Conservation (phyloP, 2,329 filamentous ascomycete genomes). For the Fonsecaea multimorphosa region DNA sequence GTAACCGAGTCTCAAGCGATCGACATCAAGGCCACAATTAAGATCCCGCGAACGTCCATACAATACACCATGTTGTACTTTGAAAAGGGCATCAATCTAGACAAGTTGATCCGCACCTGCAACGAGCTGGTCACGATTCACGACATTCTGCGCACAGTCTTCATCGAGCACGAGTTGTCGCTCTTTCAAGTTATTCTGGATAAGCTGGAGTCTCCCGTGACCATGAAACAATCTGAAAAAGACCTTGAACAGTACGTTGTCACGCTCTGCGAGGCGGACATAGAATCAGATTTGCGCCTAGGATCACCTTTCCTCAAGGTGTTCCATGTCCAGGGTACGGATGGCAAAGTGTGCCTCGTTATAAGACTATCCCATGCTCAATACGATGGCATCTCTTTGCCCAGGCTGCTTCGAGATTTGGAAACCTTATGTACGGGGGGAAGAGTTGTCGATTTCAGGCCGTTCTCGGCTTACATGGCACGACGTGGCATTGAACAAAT, state of each 20-base stretch:
- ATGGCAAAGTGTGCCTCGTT: constrained; percentile 55
- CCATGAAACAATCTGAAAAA: constrained; percentile 60
- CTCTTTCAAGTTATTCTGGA: constrained; percentile 66
- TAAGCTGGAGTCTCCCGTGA: constrained; percentile 58
- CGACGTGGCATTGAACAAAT: constrained; percentile 56
- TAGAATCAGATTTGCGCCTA: constrained; percentile 61
- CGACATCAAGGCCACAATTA: constrained; percentile 64
- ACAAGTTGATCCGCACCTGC: constrained; percentile 54
- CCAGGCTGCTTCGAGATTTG: constrained; percentile 66
- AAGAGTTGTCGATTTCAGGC: constrained; percentile 46
- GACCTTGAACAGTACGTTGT: constrained; percentile 56
- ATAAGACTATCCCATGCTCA: constrained; percentile 71
- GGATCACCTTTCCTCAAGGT: constrained; percentile 68
- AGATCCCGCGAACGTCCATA: constrained; percentile 65
- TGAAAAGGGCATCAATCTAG: constrained; percentile 56
- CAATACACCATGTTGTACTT: constrained; percentile 71
- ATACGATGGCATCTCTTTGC: constrained; percentile 72
- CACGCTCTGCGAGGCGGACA: constrained; percentile 62
- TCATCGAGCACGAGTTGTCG: constrained; percentile 59
- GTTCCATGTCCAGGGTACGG: constrained; percentile 55
- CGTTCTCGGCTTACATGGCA: constrained; percentile 55
- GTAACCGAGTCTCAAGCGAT: constrained; percentile 65
- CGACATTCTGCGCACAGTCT: constrained; percentile 71
- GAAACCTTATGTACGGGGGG: constrained; percentile 58
- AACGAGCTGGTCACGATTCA: constrained; percentile 63